Evolutionary conservation across 352 stramenopile species (phyloP).

Genomic region (Pythium dissotocum): DNA sequence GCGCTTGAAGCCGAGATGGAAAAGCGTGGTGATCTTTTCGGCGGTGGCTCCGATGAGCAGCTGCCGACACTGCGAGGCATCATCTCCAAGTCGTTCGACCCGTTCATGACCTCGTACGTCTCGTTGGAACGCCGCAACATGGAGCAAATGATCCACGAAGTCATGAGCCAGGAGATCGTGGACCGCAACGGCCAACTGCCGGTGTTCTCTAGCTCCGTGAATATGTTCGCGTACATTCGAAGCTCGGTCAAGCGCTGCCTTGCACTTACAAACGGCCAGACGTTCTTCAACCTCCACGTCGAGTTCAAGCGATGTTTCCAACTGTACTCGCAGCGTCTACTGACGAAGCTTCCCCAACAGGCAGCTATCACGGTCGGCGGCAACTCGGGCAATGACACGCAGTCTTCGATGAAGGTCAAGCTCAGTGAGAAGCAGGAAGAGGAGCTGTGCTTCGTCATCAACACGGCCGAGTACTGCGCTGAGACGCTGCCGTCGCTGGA

Average conservation of each 20-base stretch:
- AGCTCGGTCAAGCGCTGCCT: conserved; percentile 97
- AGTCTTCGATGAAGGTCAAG: conserved; percentile 40
- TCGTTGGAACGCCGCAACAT: conserved; percentile 96
- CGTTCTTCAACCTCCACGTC: conserved; percentile 96
- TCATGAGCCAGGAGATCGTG: conserved; percentile 92
- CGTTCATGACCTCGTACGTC: conserved; percentile 98
- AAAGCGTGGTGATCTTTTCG: conserved; percentile 50
- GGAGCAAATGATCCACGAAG: conserved; percentile 90
- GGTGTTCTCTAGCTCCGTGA: conserved; percentile 96
- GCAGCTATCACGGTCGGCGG: conserved; percentile 3
- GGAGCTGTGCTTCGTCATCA: conserved; percentile 97
- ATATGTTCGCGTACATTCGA: conserved; percentile 99
- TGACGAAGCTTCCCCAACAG: conserved; percentile 63
- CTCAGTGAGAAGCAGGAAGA: conserved; percentile 92
- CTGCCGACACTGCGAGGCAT: conserved; percentile 78
- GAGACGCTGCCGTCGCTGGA: conserved; percentile 96
- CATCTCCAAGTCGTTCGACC: conserved; percentile 94
- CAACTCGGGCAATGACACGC: conserved; percentile 8
- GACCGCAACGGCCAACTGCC: conserved; percentile 94
- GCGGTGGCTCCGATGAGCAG: conserved; percentile 37
- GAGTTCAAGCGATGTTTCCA: conserved; percentile 90
- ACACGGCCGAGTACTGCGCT: conserved; percentile 98
- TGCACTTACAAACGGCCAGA: conserved; percentile 96
- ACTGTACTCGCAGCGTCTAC: conserved; percentile 76
- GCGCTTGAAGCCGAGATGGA: conserved; percentile 65